Base-by-base conservation (phyloP, 208 protist species). In the Leishmania guyanensis region DNA sequence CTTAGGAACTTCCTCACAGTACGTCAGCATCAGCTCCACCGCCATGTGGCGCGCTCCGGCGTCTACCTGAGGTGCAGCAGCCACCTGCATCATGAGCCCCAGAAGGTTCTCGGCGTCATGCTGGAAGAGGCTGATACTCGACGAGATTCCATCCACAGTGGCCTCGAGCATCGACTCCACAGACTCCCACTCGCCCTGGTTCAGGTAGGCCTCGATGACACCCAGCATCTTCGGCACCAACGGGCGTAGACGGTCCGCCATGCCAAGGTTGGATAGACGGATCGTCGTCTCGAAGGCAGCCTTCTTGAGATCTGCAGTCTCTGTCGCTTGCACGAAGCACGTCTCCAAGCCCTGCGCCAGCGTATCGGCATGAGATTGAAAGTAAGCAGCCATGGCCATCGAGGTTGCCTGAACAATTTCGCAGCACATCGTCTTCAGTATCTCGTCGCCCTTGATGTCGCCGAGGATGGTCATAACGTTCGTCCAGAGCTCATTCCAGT, bases 1-100 rank as follows among this genome's bases (percentile, higher is more conserved):
- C 89, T 95, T 98, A 4, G 92, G 92, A 8, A 89, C 82, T 68
- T 86, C 89, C 84, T 98, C 95, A 83, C 93, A 96, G 65, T 93
- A 94, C 6, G 92, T 89, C 73, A 98, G 71, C 69, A 98, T 77
- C 20, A 91, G 79, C 80, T 98, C 95, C 77, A 98, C 89, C 20
- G 92, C 92, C 85, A 95, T 92, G 83, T 96, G 92, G 78, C 94
- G 91, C 14, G 88, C 92, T 10, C 82, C 84, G 10, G 69, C 53
- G 43, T 81, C 84, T 5, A 96, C 90, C 69, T 86, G 80, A 58
- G 85, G 84, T 22, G 92, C 75, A 5, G 92, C 88, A 3, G 92
- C 91, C 22, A 96, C 91, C 77, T 92, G 86, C 88, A 96, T 93
- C 87, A 97, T 86, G 22, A 91, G 90, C 58, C 84, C 85, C 36